Percentiles rank a stretch among this genome's conserved stretches.
These are phyloP conservation scores for Theobroma grandiflorum DNA, from an alignment of 441 rosid species.

Conservation along the genomic window DNA sequence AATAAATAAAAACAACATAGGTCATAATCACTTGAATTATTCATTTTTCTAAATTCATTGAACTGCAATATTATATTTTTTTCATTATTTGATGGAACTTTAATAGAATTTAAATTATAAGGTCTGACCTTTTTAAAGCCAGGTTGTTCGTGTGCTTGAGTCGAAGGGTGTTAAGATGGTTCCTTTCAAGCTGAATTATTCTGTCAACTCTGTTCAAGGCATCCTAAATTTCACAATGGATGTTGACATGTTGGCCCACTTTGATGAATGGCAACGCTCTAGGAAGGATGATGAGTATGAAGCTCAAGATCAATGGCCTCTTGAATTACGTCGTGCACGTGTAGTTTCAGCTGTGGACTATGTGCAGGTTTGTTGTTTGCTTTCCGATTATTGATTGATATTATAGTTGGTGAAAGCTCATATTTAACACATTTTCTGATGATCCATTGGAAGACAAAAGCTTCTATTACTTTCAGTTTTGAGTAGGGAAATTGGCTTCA, in stretches of 20 bases:
- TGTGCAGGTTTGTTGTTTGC: slow-evolving; percentile 60
- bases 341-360: slow-evolving; percentile 82
- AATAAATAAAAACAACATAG: neutral
- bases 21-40: neutral
- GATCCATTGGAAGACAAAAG: neutral
- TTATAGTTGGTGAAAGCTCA: neutral
- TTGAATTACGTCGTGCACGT: slow-evolving; percentile 79
- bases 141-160: slow-evolving; percentile 82
- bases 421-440: slow-evolving; percentile 5
- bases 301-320: slow-evolving; percentile 96
- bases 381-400: neutral
- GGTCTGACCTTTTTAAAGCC: slow-evolving; percentile 27
- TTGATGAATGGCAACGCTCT: slow-evolving; percentile 89
- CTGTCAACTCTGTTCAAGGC: slow-evolving; percentile 85
- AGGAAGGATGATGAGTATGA: slow-evolving; percentile 72
- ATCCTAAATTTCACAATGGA: slow-evolving; percentile 87
- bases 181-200: slow-evolving; percentile 78
- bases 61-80: neutral
- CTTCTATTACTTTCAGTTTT: neutral
- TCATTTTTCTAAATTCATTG: neutral
- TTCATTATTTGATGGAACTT: neutral
- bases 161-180: slow-evolving; percentile 81
- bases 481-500: neutral
- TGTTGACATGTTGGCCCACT: slow-evolving; percentile 87
- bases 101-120: neutral